Conservation (phyloP, 2,329 filamentous ascomycete genomes). For the Cytospora chrysosperma region DNA sequence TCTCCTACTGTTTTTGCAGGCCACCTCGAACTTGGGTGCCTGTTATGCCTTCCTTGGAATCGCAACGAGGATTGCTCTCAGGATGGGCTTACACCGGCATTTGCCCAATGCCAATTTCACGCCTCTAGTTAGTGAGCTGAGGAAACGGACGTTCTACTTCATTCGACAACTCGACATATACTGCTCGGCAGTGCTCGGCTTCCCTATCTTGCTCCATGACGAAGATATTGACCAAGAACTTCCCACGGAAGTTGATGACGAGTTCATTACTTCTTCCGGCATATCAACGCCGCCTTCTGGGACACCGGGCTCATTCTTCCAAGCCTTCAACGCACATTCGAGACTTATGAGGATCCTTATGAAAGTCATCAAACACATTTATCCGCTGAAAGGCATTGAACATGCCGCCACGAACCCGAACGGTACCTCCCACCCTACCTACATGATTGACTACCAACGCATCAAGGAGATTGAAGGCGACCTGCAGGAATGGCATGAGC, state of each 20-base stretch:
- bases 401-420: slow-evolving; percentile 38
- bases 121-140: slow-evolving; percentile 62
- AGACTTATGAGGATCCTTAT: slow-evolving; percentile 62
- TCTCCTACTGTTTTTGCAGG: slow-evolving; percentile 78
- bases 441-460: slow-evolving; percentile 61
- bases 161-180: slow-evolving; percentile 71
- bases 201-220: slow-evolving; percentile 60
- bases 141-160: slow-evolving; percentile 65
- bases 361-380: slow-evolving; percentile 65
- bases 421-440: slow-evolving; percentile 49
- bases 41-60: slow-evolving; percentile 82
- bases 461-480: slow-evolving; percentile 66
- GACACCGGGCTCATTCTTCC: slow-evolving; percentile 54
- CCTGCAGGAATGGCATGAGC: slow-evolving; percentile 62
- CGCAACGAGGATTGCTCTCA: slow-evolving; percentile 70
- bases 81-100: slow-evolving; percentile 75
- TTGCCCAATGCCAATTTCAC: slow-evolving; percentile 62
- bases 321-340: slow-evolving; percentile 66
- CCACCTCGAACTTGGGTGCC: slow-evolving; percentile 73
- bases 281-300: slow-evolving; percentile 56
- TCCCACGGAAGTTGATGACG: slow-evolving; percentile 64
- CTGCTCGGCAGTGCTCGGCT: slow-evolving; percentile 65
- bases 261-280: slow-evolving; percentile 61
- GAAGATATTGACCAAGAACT: slow-evolving; percentile 68
- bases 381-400: slow-evolving; percentile 59